A percentile compares a stretch with the other conserved stretches of the same genome.
phyloP scores from a whole-genome alignment of 2,329 filamentous ascomycete species.

The Bipolaris cookei region DNA sequence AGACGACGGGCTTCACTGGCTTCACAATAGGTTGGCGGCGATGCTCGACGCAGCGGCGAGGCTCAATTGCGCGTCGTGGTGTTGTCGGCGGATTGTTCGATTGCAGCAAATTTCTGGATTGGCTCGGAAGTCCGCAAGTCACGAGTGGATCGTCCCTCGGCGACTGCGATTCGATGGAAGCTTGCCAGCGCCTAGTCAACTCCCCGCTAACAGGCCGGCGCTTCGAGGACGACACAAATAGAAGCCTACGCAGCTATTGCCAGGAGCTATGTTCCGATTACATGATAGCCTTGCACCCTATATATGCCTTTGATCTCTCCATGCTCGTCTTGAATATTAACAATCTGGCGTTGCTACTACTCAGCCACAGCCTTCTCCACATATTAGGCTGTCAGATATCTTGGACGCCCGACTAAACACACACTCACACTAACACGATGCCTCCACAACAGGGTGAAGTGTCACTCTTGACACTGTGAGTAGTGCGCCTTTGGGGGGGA shows the following conservation, averaged over 20 bases:
- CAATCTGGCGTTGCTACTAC: constrained; percentile 7
- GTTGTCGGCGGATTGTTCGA: constrained; percentile 23
- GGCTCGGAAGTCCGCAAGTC: constrained; percentile 38
- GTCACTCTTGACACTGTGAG: constrained; percentile 56
- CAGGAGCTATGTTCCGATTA: constrained; percentile 18
- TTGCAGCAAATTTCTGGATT: constrained; percentile 41
- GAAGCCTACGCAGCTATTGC: constrained; percentile 33
- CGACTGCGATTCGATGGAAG: constrained; percentile 26
- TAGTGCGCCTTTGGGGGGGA: constrained; percentile 1
- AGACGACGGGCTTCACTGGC: background rate
- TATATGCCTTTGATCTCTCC: constrained; percentile 24
- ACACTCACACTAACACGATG: constrained; percentile 45
- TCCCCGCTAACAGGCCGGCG: constrained; percentile 36
- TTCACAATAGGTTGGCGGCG: constrained; percentile 1
- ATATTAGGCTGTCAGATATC: constrained; percentile 11
- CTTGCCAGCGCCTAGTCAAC: constrained; percentile 24
- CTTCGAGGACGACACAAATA: constrained; percentile 47
- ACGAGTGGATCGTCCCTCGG: constrained; percentile 21
- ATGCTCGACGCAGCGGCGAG: constrained; percentile 16
- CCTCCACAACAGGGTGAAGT: constrained; percentile 57
- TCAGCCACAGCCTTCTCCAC: constrained; percentile 7
- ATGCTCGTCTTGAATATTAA: constrained; percentile 22
- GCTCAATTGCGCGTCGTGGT: constrained; percentile 33
- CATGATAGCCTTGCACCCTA: constrained; percentile 22
- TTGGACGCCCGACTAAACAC: constrained; percentile 17